Conservation (phyloP, 345 rosid species). For the Carallia pectinifolia region DNA sequence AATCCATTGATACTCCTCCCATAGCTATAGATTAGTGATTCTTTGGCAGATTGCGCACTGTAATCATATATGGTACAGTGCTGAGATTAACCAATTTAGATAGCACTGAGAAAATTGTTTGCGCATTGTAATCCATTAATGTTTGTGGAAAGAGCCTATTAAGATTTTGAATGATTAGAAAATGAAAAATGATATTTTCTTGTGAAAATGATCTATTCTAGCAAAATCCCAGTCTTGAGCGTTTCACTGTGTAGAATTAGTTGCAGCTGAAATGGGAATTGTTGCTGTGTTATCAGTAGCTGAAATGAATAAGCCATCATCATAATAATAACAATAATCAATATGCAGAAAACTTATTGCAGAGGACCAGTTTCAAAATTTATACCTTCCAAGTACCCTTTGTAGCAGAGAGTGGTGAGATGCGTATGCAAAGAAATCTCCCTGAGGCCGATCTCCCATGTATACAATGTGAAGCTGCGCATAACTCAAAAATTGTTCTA, state of each 20-base stretch:
- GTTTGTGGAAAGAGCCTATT: no score
- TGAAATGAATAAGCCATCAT: no score
- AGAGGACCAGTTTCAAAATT: no score
- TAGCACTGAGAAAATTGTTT: background rate
- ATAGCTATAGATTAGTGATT: constrained; percentile 38
- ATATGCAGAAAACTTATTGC: background rate
- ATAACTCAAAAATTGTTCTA: background rate
- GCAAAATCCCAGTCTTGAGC: no score
- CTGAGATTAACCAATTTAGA: background rate
- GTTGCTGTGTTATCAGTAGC: no score
- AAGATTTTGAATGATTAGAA: no score
- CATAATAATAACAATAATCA: no score
- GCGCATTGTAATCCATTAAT: no score
- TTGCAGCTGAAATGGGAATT: no score
- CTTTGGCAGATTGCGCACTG: constrained; percentile 29
- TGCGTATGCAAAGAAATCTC: constrained; percentile 9
- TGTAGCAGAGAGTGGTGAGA: constrained; percentile 35
- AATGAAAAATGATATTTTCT: no score
- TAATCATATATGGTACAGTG: background rate
- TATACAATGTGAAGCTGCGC: constrained; percentile 38
- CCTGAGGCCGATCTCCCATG: constrained; percentile 35
- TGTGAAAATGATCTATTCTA: no score
- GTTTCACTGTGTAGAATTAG: no score
- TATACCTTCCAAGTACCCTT: constrained; percentile 38
- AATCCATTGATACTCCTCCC: constrained; percentile 42